phyloP scores from a whole-genome alignment of 139 green algal species.

The Zygnema cylindricum region DNA sequence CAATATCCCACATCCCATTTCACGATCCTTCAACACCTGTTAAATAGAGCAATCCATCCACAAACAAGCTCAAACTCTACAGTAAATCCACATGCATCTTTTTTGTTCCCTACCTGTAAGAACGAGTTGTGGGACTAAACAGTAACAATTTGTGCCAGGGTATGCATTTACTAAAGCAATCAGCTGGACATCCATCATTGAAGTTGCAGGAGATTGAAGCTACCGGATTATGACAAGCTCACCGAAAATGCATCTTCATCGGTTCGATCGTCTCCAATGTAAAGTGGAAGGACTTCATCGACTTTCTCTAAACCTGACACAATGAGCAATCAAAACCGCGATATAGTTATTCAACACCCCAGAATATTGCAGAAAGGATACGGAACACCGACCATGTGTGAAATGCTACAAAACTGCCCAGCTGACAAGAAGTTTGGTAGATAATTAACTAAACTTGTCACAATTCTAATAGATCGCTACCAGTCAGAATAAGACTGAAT shows the following conservation, averaged over 20 bases:
- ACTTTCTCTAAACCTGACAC: constrained; percentile 17
- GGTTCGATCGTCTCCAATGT: constrained; percentile 96
- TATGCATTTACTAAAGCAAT: not conserved
- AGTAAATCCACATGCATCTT: not conserved
- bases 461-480: too few species aligned
- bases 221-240: not conserved
- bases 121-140: not conserved
- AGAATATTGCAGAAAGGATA: too few species aligned
- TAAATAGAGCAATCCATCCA: constrained; percentile 16
- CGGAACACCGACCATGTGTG: too few species aligned
- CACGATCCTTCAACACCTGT: constrained; percentile 53
- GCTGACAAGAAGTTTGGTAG: too few species aligned
- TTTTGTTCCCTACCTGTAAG: not conserved
- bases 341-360: too few species aligned
- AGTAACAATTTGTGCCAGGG: not conserved
- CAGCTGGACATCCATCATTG: not conserved
- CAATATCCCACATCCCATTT: constrained; percentile 49
- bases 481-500: too few species aligned
- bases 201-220: not conserved
- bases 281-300: constrained; percentile 83
- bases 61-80: not conserved
- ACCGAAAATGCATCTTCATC: constrained; percentile 95
- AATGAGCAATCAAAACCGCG: not conserved
- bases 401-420: too few species aligned
- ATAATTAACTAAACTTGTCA: too few species aligned